These are phyloP conservation scores for Rhynchosporium secalis DNA, from an alignment of 2,329 filamentous ascomycete genomes.

Conservation along the genomic window DNA sequence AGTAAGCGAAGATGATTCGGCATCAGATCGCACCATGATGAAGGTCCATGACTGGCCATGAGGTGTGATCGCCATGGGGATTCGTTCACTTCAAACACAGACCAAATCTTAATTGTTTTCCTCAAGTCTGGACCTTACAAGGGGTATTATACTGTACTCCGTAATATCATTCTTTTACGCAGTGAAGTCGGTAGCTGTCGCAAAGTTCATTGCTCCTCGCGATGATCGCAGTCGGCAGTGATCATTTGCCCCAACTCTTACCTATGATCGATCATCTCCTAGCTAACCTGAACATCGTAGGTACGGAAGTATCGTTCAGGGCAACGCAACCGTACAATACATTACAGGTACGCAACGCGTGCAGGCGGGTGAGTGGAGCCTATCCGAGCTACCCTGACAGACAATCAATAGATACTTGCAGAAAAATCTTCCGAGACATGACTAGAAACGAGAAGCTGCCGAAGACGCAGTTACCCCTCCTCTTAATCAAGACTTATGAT, in stretches of 20 bases:
- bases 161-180: too few relatives aligned
- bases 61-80: constrained; percentile 11
- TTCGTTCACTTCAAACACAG: constrained; percentile 1
- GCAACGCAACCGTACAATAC: too few relatives aligned
- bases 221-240: not conserved
- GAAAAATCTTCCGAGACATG: constrained; percentile 6
- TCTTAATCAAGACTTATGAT: not conserved
- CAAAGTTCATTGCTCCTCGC: not conserved
- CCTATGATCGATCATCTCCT: too few relatives aligned
- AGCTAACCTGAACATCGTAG: not conserved
- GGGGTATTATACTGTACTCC: too few relatives aligned
- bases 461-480: not conserved
- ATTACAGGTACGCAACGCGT: not conserved
- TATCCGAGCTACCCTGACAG: constrained; percentile 1
- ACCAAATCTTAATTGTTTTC: not conserved
- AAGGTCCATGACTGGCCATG: not conserved
- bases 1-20: constrained; percentile 1
- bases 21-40: constrained; percentile 5
- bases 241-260: too few relatives aligned
- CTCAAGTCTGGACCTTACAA: not conserved
- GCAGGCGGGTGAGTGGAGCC: not conserved
- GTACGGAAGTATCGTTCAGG: not conserved
- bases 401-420: not conserved
- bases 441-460: not conserved
- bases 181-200: too few relatives aligned